Conservation (phyloP, 2,329 filamentous ascomycete species). For the Trichoderma sp. region DNA sequence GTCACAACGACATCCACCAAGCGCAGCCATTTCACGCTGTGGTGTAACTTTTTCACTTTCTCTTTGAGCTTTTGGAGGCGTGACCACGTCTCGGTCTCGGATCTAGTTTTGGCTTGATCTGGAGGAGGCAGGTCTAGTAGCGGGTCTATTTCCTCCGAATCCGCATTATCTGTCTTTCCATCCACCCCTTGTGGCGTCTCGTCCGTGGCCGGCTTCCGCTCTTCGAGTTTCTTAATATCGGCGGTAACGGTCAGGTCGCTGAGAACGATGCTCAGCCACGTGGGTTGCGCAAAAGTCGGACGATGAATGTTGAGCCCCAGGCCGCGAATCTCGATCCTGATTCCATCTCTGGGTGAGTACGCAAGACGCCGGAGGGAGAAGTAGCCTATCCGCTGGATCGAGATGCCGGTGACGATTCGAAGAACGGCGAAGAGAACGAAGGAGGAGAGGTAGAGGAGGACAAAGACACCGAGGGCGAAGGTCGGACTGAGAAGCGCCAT, state of each 20-base stretch:
- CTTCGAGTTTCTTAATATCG: slow-evolving; percentile 66
- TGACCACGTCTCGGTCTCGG: slow-evolving; percentile 75
- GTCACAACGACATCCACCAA: slow-evolving; percentile 85
- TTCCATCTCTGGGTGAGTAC: slow-evolving; percentile 83
- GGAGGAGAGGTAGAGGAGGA: slow-evolving; percentile 84
- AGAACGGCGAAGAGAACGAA: slow-evolving; percentile 93
- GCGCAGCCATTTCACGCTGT: slow-evolving; percentile 82
- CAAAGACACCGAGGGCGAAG: slow-evolving; percentile 79
- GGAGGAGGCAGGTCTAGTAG: slow-evolving; percentile 6
- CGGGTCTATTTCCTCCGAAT: slow-evolving; percentile 11
- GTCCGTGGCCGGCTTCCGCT: slow-evolving; percentile 38
- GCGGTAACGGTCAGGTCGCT: slow-evolving; percentile 82
- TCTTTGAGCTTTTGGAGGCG: slow-evolving; percentile 77
- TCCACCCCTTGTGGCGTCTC: slow-evolving; percentile 31
- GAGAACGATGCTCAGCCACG: slow-evolving; percentile 88
- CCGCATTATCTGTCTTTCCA: slow-evolving; percentile 24
- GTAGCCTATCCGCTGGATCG: slow-evolving; percentile 92
- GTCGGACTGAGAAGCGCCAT: slow-evolving; percentile 72
- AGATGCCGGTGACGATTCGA: slow-evolving; percentile 88
- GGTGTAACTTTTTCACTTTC: slow-evolving; percentile 78
- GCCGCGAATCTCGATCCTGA: slow-evolving; percentile 85
- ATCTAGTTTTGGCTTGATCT: slow-evolving; percentile 25
- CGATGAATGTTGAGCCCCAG: slow-evolving; percentile 85
- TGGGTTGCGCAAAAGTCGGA: slow-evolving; percentile 94
- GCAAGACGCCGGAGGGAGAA: slow-evolving; percentile 87